Conservation (phyloP, 306 rosid genomes). For the Pueraria montana region DNA sequence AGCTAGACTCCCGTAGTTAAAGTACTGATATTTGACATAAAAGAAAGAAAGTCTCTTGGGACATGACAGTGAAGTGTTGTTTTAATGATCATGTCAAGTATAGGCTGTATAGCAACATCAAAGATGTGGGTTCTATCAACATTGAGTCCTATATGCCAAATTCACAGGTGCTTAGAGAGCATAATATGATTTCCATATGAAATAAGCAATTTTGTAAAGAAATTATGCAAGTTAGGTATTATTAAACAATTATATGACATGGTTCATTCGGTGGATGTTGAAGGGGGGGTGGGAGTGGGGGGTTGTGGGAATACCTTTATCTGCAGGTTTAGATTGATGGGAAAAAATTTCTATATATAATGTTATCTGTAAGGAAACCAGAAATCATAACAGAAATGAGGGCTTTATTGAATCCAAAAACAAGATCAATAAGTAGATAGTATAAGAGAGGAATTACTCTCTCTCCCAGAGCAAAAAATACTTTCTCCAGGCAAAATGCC, state of each 20-base stretch:
- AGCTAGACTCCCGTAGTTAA: no score
- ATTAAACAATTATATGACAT: constrained; percentile 26
- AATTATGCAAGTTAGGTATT: background rate
- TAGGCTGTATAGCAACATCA: no score
- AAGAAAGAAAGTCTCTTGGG: background rate
- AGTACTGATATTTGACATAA: constrained; percentile 2
- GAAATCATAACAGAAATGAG: background rate
- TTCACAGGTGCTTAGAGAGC: constrained; percentile 6
- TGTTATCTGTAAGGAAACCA: background rate
- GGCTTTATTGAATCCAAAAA: background rate
- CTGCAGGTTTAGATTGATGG: constrained; percentile 4
- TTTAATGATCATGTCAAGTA: constrained; percentile 7
- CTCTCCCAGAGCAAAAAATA: background rate
- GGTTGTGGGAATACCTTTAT: background rate
- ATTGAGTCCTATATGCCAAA: background rate
- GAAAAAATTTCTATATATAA: background rate
- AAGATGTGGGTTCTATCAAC: no score
- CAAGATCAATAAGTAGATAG: background rate
- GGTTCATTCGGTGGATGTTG: background rate
- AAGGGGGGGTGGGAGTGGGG: background rate
- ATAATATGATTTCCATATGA: constrained; percentile 31
- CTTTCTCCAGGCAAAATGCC: background rate
- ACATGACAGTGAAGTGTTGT: background rate
- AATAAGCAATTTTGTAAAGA: background rate
- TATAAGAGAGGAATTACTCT: background rate